Conservation (phyloP, 148 eudicot species). For the Rhododendron griersonianum region DNA sequence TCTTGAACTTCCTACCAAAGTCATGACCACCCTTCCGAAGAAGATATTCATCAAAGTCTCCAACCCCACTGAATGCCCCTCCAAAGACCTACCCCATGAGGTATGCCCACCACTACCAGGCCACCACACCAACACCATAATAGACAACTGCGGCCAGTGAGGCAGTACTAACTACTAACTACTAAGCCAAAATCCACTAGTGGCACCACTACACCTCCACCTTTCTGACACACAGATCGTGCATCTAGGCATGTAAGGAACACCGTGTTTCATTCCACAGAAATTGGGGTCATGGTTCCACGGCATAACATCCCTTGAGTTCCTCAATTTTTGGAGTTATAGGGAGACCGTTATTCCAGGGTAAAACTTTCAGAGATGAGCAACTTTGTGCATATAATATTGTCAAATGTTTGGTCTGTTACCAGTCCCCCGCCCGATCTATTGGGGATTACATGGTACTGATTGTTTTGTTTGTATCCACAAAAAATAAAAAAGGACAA, state of each 20-base stretch:
- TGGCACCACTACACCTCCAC: background rate
- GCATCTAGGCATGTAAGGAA: background rate
- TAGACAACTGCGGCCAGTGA: background rate
- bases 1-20: background rate
- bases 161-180: background rate
- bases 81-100: background rate
- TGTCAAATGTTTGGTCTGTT: background rate
- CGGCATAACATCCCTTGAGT: background rate
- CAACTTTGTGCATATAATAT: background rate
- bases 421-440: background rate
- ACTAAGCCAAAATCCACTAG: background rate
- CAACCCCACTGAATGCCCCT: background rate
- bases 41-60: background rate
- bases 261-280: background rate
- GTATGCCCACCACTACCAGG: background rate
- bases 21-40: background rate
- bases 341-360: background rate
- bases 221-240: background rate
- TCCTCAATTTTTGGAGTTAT: background rate
- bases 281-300: background rate
- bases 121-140: background rate
- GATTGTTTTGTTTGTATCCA: background rate
- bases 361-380: background rate
- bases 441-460: background rate
- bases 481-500: background rate